Evolutionary conservation across 2,329 filamentous ascomycete genomes (phyloP), one percentile per base, ranked within the genome.

Genomic region (Penicillium olsonii): DNA sequence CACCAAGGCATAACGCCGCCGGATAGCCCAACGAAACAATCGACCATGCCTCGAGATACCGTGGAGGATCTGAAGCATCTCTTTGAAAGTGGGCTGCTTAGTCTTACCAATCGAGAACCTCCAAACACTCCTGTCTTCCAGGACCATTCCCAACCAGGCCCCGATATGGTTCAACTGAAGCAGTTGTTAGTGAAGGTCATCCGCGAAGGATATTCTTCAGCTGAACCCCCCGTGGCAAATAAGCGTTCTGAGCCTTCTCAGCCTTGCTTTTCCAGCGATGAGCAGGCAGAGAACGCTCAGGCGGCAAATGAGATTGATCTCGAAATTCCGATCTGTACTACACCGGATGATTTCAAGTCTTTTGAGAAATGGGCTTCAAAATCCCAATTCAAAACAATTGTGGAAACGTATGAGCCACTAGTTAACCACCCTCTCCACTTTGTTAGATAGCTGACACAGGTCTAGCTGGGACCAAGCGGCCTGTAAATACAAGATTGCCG

Each of bases 401-500:
- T 54, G 17, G 53, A 64, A 57, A 53, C 34, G 50, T 62, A 57
- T 56, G 52, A 39, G 50, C 45, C 37, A 29, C 45, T 20, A 45
- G 19, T 40, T n/a, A 39, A 34, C 12, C 22, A 44, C 45, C 37
- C 50, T 17, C 50, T 54, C 43, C 20, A 39, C 19, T 41, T 43
- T 51, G 45, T 52, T 11, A 37, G 20, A 40, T 48, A 31, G 29
- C 45, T 59, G 38, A 59, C 38, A 35, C 11, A 3, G 24, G 34
- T 50, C 17, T 50, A 66, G 61, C 15, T 66, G 52, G 57, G 56
- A 66, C 50, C 56, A 61, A 45, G 56, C 62, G 40, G 58, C 46
- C 42, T 62, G 54, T 24, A 64, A 60, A 57, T 67, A 66, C 49
- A 65, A 62, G 54, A 56, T 63, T 27, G 53, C 58, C 22, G 59